A percentile compares a stretch with the other conserved stretches of the same genome.
These are phyloP conservation scores for Curvularia sp. DNA, from an alignment of 2,329 filamentous ascomycete species.

Conservation along the genomic window DNA sequence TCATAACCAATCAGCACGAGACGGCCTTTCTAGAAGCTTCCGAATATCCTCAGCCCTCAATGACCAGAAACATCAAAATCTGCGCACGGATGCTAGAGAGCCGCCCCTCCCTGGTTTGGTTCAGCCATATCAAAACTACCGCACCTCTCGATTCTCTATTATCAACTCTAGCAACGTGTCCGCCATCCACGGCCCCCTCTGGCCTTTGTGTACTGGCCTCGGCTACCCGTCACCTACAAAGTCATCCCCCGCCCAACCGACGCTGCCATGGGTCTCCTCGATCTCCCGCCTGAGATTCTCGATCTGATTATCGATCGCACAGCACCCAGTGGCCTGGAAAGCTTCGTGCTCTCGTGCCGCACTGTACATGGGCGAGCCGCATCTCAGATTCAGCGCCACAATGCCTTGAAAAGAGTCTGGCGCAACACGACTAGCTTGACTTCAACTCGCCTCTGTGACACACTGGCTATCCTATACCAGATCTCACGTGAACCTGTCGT, in stretches of 20 bases:
- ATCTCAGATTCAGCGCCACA: conserved; percentile 40
- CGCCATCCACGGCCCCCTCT: neutral
- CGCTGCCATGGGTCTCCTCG: conserved; percentile 40
- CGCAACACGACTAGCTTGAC: conserved; percentile 27
- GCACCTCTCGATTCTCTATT: neutral
- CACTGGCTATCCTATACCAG: conserved; percentile 34
- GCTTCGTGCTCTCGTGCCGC: conserved; percentile 43
- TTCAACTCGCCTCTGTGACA: conserved; percentile 26
- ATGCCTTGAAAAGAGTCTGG: conserved; percentile 38
- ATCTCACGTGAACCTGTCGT: conserved; percentile 39
- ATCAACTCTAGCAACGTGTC: neutral
- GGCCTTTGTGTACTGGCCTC: neutral
- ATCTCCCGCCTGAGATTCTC: conserved; percentile 45
- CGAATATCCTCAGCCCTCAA: neutral
- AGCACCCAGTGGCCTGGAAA: conserved; percentile 38
- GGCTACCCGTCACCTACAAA: neutral
- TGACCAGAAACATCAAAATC: neutral
- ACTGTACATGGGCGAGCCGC: conserved; percentile 36
- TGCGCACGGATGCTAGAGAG: neutral
- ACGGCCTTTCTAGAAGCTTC: conserved; percentile 3
- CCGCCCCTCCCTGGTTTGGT: neutral
- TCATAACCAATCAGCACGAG: neutral
- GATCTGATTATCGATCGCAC: conserved; percentile 42
- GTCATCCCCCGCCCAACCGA: neutral
- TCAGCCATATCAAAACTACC: neutral